Conservation (phyloP, 768 basidiomycete genomes). For the Collybiopsis luxurians region DNA sequence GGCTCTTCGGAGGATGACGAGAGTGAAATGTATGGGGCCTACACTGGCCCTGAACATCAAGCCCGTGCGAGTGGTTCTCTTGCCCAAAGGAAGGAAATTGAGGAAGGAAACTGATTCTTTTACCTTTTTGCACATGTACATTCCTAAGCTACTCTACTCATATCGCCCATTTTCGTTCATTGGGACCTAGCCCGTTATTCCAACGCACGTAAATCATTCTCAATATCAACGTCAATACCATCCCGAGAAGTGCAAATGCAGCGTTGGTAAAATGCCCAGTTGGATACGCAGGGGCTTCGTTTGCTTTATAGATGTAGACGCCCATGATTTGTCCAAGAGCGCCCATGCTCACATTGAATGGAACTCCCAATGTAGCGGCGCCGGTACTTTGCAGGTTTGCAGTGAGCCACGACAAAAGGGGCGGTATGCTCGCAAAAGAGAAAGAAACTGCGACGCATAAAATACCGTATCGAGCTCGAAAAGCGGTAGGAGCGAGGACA, state of each 20-base stretch:
- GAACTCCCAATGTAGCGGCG: slow-evolving; percentile 26
- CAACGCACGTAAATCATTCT: slow-evolving; percentile 1
- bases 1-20: background rate
- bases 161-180: slow-evolving; percentile 3
- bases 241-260: slow-evolving; percentile 21
- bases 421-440: slow-evolving; percentile 29
- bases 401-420: slow-evolving; percentile 33
- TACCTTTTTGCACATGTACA: background rate
- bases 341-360: slow-evolving; percentile 30
- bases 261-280: slow-evolving; percentile 34
- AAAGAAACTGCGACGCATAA: slow-evolving; percentile 29
- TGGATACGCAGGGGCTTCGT: slow-evolving; percentile 27
- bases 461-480: slow-evolving; percentile 25
- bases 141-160: background rate
- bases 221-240: slow-evolving; percentile 1
- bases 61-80: background rate
- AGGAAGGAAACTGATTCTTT: background rate
- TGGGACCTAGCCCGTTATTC: background rate
- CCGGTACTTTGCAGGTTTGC: slow-evolving; percentile 29
- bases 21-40: background rate
- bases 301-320: slow-evolving; percentile 24
- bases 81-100: background rate
- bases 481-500: slow-evolving; percentile 4
- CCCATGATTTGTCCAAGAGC: slow-evolving; percentile 34
- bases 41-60: background rate